phyloP scores from a whole-genome alignment of 2,329 filamentous ascomycete genomes.

The Bipolaris oryzae region DNA sequence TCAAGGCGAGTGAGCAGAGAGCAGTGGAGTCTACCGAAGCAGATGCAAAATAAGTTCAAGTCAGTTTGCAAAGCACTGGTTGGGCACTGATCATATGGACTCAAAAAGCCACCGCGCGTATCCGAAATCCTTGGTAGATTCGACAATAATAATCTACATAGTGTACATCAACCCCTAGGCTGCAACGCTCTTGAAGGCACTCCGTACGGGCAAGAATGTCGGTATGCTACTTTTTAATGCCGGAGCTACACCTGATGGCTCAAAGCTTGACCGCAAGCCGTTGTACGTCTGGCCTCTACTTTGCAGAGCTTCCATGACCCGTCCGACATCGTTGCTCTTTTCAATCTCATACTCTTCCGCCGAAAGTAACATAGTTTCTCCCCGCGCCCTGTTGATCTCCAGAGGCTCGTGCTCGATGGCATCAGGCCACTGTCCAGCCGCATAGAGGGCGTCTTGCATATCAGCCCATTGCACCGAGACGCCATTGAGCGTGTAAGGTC shows the following conservation, averaged over 20 bases:
- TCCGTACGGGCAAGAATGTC: conserved; percentile 23
- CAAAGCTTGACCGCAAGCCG: background rate
- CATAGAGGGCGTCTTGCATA: conserved; percentile 40
- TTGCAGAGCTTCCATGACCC: conserved; percentile 20
- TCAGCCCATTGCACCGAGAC: conserved; percentile 45
- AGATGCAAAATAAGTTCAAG: background rate
- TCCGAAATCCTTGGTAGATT: background rate
- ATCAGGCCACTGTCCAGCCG: conserved; percentile 27
- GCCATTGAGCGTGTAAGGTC: conserved; percentile 33
- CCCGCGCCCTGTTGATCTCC: conserved; percentile 18
- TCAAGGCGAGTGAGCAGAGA: background rate
- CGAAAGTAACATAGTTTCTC: conserved; percentile 20
- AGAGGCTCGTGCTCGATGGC: conserved; percentile 32
- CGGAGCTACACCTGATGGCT: background rate
- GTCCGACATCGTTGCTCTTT: conserved; percentile 23
- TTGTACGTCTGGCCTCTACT: background rate
- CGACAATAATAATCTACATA: conserved; percentile 3
- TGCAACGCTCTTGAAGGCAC: conserved; percentile 27
- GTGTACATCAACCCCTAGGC: conserved; percentile 15
- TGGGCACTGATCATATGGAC: background rate
- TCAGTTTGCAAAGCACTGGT: background rate
- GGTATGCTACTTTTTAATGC: conserved; percentile 7
- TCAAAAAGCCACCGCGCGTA: too few species aligned
- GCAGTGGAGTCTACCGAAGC: background rate
- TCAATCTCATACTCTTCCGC: conserved; percentile 30